Conservation (phyloP, 345 rosid genomes). For the Isatis tinctoria region DNA sequence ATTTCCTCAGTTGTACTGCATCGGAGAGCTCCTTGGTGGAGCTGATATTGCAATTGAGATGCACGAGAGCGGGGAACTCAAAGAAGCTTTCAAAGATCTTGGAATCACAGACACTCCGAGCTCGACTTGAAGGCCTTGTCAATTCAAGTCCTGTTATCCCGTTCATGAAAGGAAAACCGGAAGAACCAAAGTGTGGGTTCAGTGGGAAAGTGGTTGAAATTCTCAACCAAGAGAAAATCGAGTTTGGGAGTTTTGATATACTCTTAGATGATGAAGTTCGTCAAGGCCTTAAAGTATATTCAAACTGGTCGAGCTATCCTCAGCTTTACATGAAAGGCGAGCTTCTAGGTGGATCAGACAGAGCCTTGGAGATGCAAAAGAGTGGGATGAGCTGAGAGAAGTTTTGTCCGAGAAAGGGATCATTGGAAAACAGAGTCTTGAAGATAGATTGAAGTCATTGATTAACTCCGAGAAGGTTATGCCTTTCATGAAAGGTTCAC, state of each 20-base stretch:
- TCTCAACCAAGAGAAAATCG: constrained; percentile 67
- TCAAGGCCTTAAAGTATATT: constrained; percentile 84
- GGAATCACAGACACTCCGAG: constrained; percentile 46
- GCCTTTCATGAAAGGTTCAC: constrained; percentile 96
- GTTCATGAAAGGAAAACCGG: constrained; percentile 94
- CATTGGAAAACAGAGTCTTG: constrained; percentile 43
- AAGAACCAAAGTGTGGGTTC: constrained; percentile 87
- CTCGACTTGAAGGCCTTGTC: constrained; percentile 60
- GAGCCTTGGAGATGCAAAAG: constrained; percentile 89
- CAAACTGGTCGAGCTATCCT: constrained; percentile 98
- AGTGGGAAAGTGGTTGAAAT: constrained; percentile 88
- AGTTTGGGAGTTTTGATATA: constrained; percentile 77
- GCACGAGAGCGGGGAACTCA: constrained; percentile 88
- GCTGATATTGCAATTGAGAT: constrained; percentile 79
- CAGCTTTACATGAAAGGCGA: constrained; percentile 80
- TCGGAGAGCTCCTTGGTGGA: constrained; percentile 96
- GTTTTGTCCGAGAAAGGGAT: constrained; percentile 66
- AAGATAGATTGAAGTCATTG: constrained; percentile 58
- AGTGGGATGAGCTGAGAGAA: constrained; percentile 75
- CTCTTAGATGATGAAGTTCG: constrained; percentile 84
- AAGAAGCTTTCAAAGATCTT: constrained; percentile 65
- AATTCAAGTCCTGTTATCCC: constrained; percentile 71
- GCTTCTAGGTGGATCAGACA: constrained; percentile 90
- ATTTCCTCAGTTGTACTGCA: constrained; percentile 92
- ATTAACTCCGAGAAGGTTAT: constrained; percentile 68